Base-by-base conservation (phyloP, 2,329 filamentous ascomycete genomes). In the Xylaria digitata region DNA sequence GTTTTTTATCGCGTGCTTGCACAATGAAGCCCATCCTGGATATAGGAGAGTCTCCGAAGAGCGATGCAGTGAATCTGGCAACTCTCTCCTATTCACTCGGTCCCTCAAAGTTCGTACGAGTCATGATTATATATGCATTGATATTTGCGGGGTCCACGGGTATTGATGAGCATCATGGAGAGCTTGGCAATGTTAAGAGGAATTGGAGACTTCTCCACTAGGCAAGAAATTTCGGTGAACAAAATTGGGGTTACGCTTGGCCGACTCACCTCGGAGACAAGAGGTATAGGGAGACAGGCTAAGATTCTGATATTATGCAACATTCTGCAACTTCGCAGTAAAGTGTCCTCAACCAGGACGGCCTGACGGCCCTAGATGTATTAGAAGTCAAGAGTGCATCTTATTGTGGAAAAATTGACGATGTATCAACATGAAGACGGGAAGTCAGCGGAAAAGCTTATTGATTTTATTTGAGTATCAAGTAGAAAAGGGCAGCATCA, bases 31-130 rank as follows among this genome's bases (percentile, higher is more conserved):
- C 48, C 37, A 21, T 26, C 6, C 17, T 52, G 9, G 19, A 50
- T 37, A 26, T 60, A 34, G 49, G 19, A 46, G 58, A 54, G 46
- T 66, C 64, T 55, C 49, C 64, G 56, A 66, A 63, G 59, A 43
- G 42, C 43, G 26, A 52, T 21, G 48, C 49, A 50, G 17, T 40
- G 37, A 55, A 46, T 17, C 46, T 56, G 13, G 49, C 37, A 21
- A 9, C 37, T 50, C 8, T 55, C 6, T 7, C 17, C 13, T 17
- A 43, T 32, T 52, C 19, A 45, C 26, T 43, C 21, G 4, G 34
- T 17, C 6, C 9, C 9, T 19, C 13, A 19, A 23, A 19, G 32
- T 43, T 26, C 7, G 9, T 40, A 48, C 37, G 23, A 23, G 43
- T 48, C 52, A n/a, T 52, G 19, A 46, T 45, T 45, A 32, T 43